Conservation (phyloP, 176 grass and related monocot genomes). For the Paspalum vaginatum region DNA sequence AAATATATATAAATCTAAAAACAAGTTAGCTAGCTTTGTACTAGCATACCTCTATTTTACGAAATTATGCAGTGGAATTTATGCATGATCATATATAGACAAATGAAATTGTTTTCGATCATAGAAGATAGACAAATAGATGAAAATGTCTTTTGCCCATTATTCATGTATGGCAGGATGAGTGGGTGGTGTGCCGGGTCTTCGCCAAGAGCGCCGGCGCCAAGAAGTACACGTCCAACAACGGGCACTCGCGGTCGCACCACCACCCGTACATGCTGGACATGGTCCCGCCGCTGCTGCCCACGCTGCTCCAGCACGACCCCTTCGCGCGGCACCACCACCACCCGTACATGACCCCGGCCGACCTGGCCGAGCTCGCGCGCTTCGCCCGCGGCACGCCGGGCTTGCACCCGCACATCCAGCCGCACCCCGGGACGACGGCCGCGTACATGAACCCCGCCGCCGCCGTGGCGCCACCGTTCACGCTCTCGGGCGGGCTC, state of each 20-base stretch:
- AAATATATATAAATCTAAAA: background rate
- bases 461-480: background rate
- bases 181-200: constrained; percentile 80
- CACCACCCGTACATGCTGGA: constrained; percentile 69
- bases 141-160: background rate
- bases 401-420: constrained; percentile 65
- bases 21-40: too few relatives aligned
- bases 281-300: constrained; percentile 49
- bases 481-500: constrained; percentile 53
- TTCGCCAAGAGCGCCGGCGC: constrained; percentile 63
- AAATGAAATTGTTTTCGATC: too few relatives aligned
- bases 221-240: constrained; percentile 76
- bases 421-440: constrained; percentile 47
- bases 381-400: constrained; percentile 62
- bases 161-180: constrained; percentile 45
- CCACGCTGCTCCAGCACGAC: constrained; percentile 50
- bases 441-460: constrained; percentile 40
- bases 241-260: constrained; percentile 47
- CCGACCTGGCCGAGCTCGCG: constrained; percentile 65
- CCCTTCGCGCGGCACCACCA: constrained; percentile 45
- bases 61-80: background rate
- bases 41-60: too few relatives aligned
- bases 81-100: too few relatives aligned
- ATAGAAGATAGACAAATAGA: background rate
- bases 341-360: constrained; percentile 43